Conservation (phyloP, 352 stramenopile species). For the Peronospora destructor region DNA sequence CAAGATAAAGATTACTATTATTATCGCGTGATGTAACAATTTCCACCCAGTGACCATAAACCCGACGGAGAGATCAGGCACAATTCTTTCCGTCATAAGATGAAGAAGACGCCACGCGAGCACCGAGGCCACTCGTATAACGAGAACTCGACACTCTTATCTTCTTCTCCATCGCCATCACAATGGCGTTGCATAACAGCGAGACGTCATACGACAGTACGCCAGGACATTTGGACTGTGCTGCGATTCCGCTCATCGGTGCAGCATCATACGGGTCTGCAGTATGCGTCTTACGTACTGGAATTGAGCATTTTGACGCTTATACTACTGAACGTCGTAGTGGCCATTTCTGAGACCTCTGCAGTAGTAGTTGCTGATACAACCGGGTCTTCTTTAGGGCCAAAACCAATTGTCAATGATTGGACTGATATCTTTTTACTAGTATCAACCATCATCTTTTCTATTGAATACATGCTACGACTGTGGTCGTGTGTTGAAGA, state of each 20-base stretch:
- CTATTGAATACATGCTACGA: constrained; percentile 49
- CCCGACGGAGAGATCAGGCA: not conserved
- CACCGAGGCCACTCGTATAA: constrained; percentile 21
- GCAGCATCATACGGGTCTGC: constrained; percentile 35
- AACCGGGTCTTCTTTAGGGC: constrained; percentile 3
- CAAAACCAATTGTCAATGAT: constrained; percentile 10
- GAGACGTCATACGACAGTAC: constrained; percentile 20
- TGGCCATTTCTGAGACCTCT: constrained; percentile 45
- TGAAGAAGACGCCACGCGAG: constrained; percentile 17
- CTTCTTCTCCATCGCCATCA: constrained; percentile 15
- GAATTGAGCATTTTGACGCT: constrained; percentile 46
- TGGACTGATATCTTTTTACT: constrained; percentile 49
- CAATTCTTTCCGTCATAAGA: not conserved
- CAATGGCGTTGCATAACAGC: constrained; percentile 9
- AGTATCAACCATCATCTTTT: constrained; percentile 53
- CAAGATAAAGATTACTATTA: too few species aligned
- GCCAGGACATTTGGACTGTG: constrained; percentile 51
- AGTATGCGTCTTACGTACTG: constrained; percentile 46
- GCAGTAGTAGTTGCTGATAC: constrained; percentile 12
- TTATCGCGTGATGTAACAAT: too few species aligned
- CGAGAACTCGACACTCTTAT: constrained; percentile 29
- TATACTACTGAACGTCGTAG: constrained; percentile 53
- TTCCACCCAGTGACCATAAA: constrained; percentile 3
- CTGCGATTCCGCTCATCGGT: constrained; percentile 48
- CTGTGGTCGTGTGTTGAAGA: constrained; percentile 63